phyloP scores from a whole-genome alignment of 2,329 filamentous ascomycete species.

The Stagonosporopsis tanaceti region DNA sequence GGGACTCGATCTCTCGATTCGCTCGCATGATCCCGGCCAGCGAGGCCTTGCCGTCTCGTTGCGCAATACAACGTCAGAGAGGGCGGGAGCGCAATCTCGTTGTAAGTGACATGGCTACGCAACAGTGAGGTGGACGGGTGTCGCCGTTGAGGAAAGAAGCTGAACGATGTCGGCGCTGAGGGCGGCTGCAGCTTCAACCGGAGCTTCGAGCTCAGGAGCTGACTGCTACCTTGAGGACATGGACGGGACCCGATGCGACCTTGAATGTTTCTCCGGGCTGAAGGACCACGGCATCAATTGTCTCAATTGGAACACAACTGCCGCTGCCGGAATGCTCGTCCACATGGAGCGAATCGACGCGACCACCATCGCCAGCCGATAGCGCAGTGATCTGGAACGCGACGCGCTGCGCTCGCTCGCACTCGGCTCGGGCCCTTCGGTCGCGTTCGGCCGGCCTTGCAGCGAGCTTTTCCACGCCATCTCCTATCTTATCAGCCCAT shows the following conservation, averaged over 20 bases:
- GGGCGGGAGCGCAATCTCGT: background rate
- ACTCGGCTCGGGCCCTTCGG: slow-evolving; percentile 18
- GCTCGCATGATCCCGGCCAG: slow-evolving; percentile 4
- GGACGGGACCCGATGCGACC: slow-evolving; percentile 2
- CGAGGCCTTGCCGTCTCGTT: background rate
- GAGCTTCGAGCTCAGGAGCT: background rate
- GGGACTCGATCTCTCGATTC: slow-evolving; percentile 20
- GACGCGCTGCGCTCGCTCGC: slow-evolving; percentile 17
- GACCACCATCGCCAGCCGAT: slow-evolving; percentile 3
- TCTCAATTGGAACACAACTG: slow-evolving; percentile 16
- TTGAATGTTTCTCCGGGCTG: slow-evolving; percentile 15
- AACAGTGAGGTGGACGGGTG: background rate
- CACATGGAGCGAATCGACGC: slow-evolving; percentile 32
- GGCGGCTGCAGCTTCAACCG: slow-evolving; percentile 1
- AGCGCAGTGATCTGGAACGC: slow-evolving; percentile 17
- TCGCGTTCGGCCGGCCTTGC: slow-evolving; percentile 15
- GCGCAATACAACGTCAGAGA: background rate
- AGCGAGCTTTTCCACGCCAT: slow-evolving; percentile 17
- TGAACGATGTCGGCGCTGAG: background rate
- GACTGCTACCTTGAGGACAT: background rate
- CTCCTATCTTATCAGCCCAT: slow-evolving; percentile 23
- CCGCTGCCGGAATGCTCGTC: slow-evolving; percentile 22
- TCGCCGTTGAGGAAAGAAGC: background rate
- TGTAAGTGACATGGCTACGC: background rate
- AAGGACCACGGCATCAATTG: slow-evolving; percentile 20